Evolutionary conservation across 1,139 yeast genomes (phyloP).

Genomic region (Neolecta irregularis): DNA sequence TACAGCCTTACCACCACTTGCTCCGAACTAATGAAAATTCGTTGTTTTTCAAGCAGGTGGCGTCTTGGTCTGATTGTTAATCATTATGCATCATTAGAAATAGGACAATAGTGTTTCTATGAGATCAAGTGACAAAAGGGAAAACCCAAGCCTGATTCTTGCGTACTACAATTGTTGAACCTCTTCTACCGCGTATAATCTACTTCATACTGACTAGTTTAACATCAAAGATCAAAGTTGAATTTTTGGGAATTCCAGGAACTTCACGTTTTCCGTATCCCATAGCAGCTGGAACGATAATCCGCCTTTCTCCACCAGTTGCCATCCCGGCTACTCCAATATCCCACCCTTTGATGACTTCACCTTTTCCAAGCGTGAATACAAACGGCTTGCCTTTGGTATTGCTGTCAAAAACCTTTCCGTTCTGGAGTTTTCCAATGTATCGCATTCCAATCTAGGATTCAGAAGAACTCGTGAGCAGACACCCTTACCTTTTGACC

Average conservation of each 20-base stretch:
- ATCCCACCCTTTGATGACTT: constrained; percentile 97
- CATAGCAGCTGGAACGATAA: constrained; percentile 85
- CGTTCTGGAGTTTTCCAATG: constrained; percentile 93
- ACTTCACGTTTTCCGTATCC: constrained; percentile 86
- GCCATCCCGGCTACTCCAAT: constrained; percentile 98
- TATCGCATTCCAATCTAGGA: constrained; percentile 62
- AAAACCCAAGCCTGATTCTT: too few species aligned
- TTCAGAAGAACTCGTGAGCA: neutral
- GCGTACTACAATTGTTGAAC: too few species aligned
- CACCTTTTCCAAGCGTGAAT: constrained; percentile 89
- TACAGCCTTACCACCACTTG: too few species aligned
- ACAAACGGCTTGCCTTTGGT: constrained; percentile 91
- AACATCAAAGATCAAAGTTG: constrained; percentile 89
- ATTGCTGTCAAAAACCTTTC: constrained; percentile 91
- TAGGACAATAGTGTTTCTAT: too few species aligned
- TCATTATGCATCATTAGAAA: too few species aligned
- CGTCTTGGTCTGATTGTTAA: too few species aligned
- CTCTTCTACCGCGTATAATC: constrained; percentile 8
- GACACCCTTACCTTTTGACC: constrained; percentile 53
- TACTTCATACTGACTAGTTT: constrained; percentile 83
- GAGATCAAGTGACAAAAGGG: too few species aligned
- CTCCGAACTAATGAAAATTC: too few species aligned
- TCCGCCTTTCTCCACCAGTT: constrained; percentile 98
- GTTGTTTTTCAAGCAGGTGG: too few species aligned
- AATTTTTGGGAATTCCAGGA: constrained; percentile 96